Evolutionary conservation across 2,329 filamentous ascomycete genomes (phyloP).

Genomic region (Stylonectria norvegica): DNA sequence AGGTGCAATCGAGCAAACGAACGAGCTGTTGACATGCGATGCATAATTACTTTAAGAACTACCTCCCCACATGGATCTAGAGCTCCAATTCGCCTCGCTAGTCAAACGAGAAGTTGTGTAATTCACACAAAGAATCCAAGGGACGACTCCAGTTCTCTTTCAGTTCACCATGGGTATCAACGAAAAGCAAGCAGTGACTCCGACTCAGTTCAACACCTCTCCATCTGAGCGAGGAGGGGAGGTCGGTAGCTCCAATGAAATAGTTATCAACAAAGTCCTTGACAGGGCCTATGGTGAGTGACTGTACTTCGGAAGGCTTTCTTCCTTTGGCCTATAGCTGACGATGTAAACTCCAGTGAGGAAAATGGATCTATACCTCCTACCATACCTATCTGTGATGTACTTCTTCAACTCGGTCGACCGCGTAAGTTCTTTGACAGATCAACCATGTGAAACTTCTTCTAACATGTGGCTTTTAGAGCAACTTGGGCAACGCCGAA

Average conservation of each 20-base stretch:
- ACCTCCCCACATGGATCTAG: no score
- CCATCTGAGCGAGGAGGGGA: neutral
- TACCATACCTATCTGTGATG: conserved; percentile 41
- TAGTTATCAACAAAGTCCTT: neutral
- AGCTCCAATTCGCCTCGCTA: no score
- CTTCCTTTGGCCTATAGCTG: no score
- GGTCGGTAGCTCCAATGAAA: neutral
- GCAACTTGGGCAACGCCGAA: conserved; percentile 49
- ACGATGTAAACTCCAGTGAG: conserved; percentile 12
- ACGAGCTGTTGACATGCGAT: no score
- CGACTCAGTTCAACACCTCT: neutral
- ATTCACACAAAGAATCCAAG: no score
- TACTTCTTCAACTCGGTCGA: conserved; percentile 26
- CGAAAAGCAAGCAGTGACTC: neutral
- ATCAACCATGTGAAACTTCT: no score
- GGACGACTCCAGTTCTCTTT: no score
- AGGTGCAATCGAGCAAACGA: no score
- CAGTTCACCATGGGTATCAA: neutral
- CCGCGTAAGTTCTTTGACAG: conserved; percentile 4
- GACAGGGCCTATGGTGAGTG: neutral
- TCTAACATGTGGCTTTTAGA: conserved; percentile 19
- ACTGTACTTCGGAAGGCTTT: neutral
- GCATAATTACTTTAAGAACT: no score
- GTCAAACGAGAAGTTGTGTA: no score
- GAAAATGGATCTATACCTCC: conserved; percentile 41